Base-by-base conservation (phyloP, 768 basidiomycete genomes). In the Grammothele lineata region DNA sequence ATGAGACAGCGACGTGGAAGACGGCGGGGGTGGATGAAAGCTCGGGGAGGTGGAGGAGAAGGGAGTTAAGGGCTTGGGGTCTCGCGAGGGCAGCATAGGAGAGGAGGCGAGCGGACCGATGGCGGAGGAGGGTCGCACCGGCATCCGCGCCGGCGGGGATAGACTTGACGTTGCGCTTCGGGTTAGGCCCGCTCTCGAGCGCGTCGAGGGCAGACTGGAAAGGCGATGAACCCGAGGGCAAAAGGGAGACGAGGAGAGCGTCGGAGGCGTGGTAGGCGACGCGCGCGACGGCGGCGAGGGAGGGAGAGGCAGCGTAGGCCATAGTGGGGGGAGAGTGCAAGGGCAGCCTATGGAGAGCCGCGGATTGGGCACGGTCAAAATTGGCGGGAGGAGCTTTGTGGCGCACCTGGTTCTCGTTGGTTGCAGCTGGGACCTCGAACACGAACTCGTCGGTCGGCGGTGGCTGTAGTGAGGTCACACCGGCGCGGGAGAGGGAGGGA, bases 221-320 rank as follows among this genome's bases (percentile, higher is more conserved):
- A 34, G 60, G 50, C 1, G 78, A 82, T 25, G 55, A 55, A 4
- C 56, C 60, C 11, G 73, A 70, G 26, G 69, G 60, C 3, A 78
- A 72, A 35, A 74, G 75, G 3, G 78, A 73, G 54, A 86, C 75
- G 35, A 91, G 66, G 14, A 89, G 56, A 37, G 77, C 66, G 56
- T 87, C 85, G 7, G 88, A 86, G 23, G 81, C 72, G 24, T 87
- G 66, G 62, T 76, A 82, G n/a, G 82, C 85, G 50, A 90, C 74
- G 26, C 87, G 81, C 33, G 83, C 77, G 45, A 86, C 83, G 5
- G 75, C 57, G 11, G 58, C 45, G 37, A 67, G 54, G 1, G 70
- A 52, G 22, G 60, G 51, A 40, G 52, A 48, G 43, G 48, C 39
- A 26, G 45, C 34, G 49, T 52, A 7, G 35, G 9, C 17, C 35